A percentile compares a stretch with the other conserved stretches of the same genome.
phyloP scores from a whole-genome alignment of 805 yeast genomes.

The Starmerella bacillaris region DNA sequence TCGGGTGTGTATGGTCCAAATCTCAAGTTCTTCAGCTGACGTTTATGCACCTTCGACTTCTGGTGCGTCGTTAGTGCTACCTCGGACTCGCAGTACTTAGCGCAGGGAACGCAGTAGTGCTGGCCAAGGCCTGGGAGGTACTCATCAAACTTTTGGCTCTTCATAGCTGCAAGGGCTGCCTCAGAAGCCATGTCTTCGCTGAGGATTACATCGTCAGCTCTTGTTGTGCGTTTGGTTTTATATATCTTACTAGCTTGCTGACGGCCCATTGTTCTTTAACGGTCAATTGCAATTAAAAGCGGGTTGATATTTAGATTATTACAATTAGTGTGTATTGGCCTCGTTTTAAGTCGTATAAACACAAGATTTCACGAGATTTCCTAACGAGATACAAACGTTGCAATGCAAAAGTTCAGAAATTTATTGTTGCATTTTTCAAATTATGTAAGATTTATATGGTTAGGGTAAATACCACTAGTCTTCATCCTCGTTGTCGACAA shows the following conservation, averaged over 20 bases:
- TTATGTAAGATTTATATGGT: too few species aligned
- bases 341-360: too few species aligned
- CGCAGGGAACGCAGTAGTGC: slow-evolving; percentile 85
- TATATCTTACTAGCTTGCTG: slow-evolving; percentile 31
- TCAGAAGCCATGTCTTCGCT: slow-evolving; percentile 51
- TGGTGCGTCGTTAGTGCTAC: slow-evolving; percentile 53
- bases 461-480: too few species aligned
- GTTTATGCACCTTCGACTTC: slow-evolving; percentile 63
- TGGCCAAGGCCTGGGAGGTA: slow-evolving; percentile 88
- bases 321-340: too few species aligned
- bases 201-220: slow-evolving; percentile 59
- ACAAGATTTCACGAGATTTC: too few species aligned
- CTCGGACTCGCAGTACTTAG: slow-evolving; percentile 72
- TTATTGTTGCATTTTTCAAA: too few species aligned
- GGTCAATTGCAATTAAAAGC: background rate
- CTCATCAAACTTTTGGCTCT: slow-evolving; percentile 71
- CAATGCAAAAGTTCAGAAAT: too few species aligned
- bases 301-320: too few species aligned
- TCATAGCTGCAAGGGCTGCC: slow-evolving; percentile 41
- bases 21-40: slow-evolving; percentile 61
- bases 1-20: slow-evolving; percentile 70
- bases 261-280: slow-evolving; percentile 10
- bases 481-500: slow-evolving; percentile 31
- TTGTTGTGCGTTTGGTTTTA: slow-evolving; percentile 41
- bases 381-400: too few species aligned